Percentiles rank a stretch among this genome's conserved stretches.
phyloP scores from a whole-genome alignment of 352 stramenopile species.

The Phytophthora pini region DNA sequence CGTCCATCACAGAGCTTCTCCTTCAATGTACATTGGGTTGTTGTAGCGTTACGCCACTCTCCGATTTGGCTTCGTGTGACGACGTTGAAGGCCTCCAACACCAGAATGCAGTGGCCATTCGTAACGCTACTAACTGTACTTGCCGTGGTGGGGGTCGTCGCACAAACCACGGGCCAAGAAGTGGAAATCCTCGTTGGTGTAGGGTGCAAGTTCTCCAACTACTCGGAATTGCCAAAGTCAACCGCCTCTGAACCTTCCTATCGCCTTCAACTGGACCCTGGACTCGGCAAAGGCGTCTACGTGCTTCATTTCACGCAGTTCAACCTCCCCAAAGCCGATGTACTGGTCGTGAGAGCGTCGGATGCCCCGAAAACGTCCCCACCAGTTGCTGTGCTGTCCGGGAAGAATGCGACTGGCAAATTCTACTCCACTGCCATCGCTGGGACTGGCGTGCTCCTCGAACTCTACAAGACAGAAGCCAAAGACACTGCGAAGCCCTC shows the following conservation, averaged over 20 bases:
- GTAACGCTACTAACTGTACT: conserved; percentile 16
- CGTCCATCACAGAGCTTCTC: conserved; percentile 30
- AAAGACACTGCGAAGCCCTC: conserved; percentile 5
- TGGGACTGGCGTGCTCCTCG: conserved; percentile 52
- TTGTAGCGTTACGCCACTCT: conserved; percentile 31
- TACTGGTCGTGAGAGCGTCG: conserved; percentile 46
- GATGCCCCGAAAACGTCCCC: conserved; percentile 25
- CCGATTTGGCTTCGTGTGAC: conserved; percentile 28
- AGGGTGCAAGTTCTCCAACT: conserved; percentile 67
- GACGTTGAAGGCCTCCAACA: conserved; percentile 1
- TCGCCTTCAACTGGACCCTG: conserved; percentile 50
- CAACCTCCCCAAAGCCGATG: conserved; percentile 53
- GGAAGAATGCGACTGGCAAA: conserved; percentile 54
- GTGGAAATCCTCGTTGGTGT: conserved; percentile 45
- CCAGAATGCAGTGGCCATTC: conserved; percentile 26
- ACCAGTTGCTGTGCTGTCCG: conserved; percentile 33
- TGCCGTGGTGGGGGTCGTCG: conserved; percentile 1
- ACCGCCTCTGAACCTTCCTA: conserved; percentile 38
- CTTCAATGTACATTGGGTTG: conserved; percentile 13
- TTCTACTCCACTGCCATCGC: conserved; percentile 63
- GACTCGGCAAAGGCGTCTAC: conserved; percentile 62
- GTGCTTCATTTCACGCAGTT: conserved; percentile 69
- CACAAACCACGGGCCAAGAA: conserved; percentile 25
- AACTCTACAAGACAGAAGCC: conserved; percentile 41
- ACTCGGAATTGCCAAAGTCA: conserved; percentile 36